phyloP scores from a whole-genome alignment of 331 rosid species.

The Ulmus americana region DNA sequence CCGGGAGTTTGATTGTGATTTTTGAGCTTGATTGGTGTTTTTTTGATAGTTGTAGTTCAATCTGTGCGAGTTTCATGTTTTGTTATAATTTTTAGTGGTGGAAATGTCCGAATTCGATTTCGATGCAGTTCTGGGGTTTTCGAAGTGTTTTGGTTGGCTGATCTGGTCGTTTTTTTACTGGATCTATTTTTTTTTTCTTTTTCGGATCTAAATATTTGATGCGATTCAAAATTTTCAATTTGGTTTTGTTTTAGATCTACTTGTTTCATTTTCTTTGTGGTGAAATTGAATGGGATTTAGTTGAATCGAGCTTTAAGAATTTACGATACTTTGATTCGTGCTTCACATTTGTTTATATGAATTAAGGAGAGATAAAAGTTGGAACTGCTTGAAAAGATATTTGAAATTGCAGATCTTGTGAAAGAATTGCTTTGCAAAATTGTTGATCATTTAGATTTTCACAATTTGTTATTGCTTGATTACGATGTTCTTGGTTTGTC shows the following conservation, averaged over 20 bases:
- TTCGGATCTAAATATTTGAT: neutral
- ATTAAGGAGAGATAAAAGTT: neutral
- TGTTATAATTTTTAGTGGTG: neutral
- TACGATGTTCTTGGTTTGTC: neutral
- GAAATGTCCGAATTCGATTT: neutral
- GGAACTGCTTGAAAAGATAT: neutral
- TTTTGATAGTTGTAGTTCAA: conserved; percentile 1
- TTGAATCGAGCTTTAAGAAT: neutral
- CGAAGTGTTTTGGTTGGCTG: neutral
- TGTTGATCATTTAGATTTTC: neutral
- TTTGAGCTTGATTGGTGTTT: neutral
- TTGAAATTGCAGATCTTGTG: neutral
- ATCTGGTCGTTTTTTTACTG: conserved; percentile 2
- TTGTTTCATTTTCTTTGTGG: neutral
- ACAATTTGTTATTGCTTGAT: neutral
- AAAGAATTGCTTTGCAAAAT: neutral
- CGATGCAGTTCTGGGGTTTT: neutral
- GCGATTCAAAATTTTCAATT: neutral
- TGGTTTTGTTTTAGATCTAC: conserved; percentile 4
- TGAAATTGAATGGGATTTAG: neutral
- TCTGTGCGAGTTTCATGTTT: neutral
- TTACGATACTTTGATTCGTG: neutral
- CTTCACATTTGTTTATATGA: neutral
- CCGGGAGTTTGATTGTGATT: neutral
- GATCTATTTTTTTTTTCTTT: conserved; percentile 2